Percentiles rank a stretch among this genome's conserved stretches.
Conservation (phyloP, 2,329 filamentous ascomycete genomes). For the Cladophialophora carrionii region DNA sequence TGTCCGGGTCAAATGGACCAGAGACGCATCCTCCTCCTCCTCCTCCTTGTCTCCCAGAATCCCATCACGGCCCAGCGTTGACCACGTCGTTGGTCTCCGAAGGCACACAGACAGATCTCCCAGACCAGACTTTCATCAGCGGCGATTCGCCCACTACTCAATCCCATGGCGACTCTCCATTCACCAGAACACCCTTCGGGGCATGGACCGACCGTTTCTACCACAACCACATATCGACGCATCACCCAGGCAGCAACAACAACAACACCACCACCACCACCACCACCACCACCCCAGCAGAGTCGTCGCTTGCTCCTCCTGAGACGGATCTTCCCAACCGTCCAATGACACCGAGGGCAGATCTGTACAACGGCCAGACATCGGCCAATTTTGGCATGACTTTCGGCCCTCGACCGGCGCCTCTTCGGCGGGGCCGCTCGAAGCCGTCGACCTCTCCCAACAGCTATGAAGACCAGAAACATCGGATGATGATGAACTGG, state of each 20-base stretch:
- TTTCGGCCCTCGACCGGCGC: conserved; percentile 16
- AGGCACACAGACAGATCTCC: conserved; percentile 23
- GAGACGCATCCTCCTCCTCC: not conserved
- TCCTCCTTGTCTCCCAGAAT: not conserved
- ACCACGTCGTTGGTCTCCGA: conserved; percentile 22
- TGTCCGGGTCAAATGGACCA: not conserved
- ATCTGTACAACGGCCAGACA: conserved; percentile 32
- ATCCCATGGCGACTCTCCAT: conserved; percentile 16
- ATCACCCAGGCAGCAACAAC: not conserved
- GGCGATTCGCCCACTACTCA: not conserved
- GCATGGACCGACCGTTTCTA: conserved; percentile 26
- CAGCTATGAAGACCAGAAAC: conserved; percentile 33
- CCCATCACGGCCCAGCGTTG: not conserved
- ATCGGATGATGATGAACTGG: conserved; percentile 35
- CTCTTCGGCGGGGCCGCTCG: conserved; percentile 14
- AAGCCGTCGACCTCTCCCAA: conserved; percentile 21
- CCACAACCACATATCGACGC: conserved; percentile 1
- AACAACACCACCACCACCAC: too few relatives aligned
- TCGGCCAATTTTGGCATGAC: conserved; percentile 32
- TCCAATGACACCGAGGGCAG: conserved; percentile 27
- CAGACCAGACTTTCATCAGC: conserved; percentile 1
- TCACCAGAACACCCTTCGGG: conserved; percentile 15
- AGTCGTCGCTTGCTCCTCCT: conserved; percentile 22
- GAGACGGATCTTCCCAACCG: conserved; percentile 14
- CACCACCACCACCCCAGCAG: not conserved